phyloP scores from a whole-genome alignment of 768 basidiomycete genomes.

The Mycena galopus region DNA sequence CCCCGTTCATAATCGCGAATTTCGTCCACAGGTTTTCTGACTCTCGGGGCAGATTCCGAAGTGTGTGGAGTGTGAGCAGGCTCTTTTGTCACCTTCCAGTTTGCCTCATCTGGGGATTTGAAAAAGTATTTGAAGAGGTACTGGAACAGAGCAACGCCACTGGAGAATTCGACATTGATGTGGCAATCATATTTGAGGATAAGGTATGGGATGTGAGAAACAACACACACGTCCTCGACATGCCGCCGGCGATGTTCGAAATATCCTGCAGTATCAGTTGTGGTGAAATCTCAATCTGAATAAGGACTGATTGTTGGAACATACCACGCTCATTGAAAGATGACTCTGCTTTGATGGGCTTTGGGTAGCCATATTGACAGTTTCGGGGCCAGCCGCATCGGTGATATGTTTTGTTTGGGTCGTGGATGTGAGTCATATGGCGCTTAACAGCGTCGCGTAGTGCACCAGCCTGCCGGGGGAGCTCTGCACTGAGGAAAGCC shows the following conservation, averaged over 20 bases:
- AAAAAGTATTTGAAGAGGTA: too few relatives aligned
- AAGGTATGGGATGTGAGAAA: background rate
- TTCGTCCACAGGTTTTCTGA: too few relatives aligned
- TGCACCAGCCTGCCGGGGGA: background rate
- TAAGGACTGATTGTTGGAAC: background rate
- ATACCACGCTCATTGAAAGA: background rate
- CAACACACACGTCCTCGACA: background rate
- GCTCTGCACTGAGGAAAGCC: background rate
- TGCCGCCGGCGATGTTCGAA: background rate
- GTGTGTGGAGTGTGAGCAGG: too few relatives aligned
- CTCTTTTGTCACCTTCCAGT: background rate
- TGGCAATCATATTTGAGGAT: background rate
- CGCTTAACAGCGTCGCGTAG: slow-evolving; percentile 3
- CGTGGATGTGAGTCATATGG: background rate
- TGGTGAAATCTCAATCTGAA: background rate
- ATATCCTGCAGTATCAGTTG: background rate
- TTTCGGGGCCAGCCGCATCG: background rate
- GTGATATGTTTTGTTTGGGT: background rate
- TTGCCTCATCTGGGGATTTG: too few relatives aligned
- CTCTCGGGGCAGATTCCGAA: too few relatives aligned
- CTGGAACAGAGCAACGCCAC: too few relatives aligned
- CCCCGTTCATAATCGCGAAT: too few relatives aligned
- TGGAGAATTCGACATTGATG: background rate
- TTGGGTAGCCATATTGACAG: background rate
- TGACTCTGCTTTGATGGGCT: background rate